Conservation (phyloP, 2,329 filamentous ascomycete genomes). For the Aspergillus fischeri region DNA sequence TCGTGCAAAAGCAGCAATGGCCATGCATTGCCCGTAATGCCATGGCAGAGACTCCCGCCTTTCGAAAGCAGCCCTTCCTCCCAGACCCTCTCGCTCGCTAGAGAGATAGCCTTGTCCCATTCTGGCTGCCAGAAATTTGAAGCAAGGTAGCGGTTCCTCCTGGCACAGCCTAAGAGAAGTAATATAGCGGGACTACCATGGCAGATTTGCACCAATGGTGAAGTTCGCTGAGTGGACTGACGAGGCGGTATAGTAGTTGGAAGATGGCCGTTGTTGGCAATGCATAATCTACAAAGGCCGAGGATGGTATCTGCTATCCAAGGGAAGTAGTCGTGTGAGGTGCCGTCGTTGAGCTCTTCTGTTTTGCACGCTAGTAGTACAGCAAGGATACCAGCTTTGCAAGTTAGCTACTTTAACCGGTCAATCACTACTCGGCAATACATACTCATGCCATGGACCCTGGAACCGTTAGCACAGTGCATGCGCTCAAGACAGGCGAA, state of each 20-base stretch:
- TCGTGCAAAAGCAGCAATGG: slow-evolving; percentile 35
- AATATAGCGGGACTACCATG: slow-evolving; percentile 39
- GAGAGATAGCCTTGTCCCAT: slow-evolving; percentile 34
- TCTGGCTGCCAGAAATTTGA: slow-evolving; percentile 32
- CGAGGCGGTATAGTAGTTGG: slow-evolving; percentile 34
- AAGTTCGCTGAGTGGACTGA: slow-evolving; percentile 12
- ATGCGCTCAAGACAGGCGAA: not conserved
- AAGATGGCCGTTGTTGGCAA: slow-evolving; percentile 34
- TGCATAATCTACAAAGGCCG: slow-evolving; percentile 32
- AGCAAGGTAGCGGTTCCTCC: slow-evolving; percentile 25
- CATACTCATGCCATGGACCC: slow-evolving; percentile 28
- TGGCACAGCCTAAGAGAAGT: slow-evolving; percentile 31
- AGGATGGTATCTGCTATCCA: slow-evolving; percentile 36
- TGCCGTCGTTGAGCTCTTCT: slow-evolving; percentile 25
- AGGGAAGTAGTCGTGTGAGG: slow-evolving; percentile 21
- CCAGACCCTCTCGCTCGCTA: slow-evolving; percentile 36
- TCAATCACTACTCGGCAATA: not conserved
- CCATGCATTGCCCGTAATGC: slow-evolving; percentile 41
- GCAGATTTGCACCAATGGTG: slow-evolving; percentile 39
- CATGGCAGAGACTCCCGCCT: slow-evolving; percentile 40
- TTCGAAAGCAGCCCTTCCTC: slow-evolving; percentile 40
- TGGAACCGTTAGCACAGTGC: slow-evolving; percentile 10
- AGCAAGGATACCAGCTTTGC: slow-evolving; percentile 34
- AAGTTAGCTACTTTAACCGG: not conserved
- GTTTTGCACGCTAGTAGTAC: slow-evolving; percentile 32